A percentile compares a stretch with the other conserved stretches of the same genome.
phyloP scores from a whole-genome alignment of 2,329 filamentous ascomycete species.

The Colletotrichum ledebouriae region DNA sequence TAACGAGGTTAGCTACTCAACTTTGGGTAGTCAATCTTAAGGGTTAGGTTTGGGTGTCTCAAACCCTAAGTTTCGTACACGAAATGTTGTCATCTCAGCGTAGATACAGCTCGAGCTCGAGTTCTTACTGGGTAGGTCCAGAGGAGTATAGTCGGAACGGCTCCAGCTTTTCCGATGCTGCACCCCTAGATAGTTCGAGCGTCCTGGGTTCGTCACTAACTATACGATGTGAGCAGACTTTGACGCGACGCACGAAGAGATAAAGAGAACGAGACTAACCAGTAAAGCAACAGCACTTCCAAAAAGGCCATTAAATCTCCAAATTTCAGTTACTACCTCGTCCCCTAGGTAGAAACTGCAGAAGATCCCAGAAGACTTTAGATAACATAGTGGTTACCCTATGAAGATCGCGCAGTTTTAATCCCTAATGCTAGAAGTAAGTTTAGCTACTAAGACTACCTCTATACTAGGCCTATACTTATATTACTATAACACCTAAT shows the following conservation, averaged over 20 bases:
- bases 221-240: not conserved
- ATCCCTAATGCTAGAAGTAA: no score
- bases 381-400: no score
- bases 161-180: constrained; percentile 5
- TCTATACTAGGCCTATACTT: no score
- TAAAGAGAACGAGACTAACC: not conserved
- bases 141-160: constrained; percentile 10
- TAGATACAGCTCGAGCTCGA: constrained; percentile 8
- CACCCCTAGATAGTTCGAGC: constrained; percentile 7
- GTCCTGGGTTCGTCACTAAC: constrained; percentile 10
- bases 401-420: no score
- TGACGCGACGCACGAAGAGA: no score
- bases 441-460: no score
- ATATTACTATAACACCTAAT: no score
- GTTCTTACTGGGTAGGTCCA: not conserved
- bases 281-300: not conserved
- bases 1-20: constrained; percentile 12
- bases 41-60: not conserved
- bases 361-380: no score
- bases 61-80: constrained; percentile 8
- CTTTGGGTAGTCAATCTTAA: not conserved
- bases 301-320: not conserved
- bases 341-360: no score
- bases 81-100: not conserved
- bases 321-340: not conserved